Evolutionary conservation across 2,329 filamentous ascomycete species (phyloP).

Genomic region (Coleophoma eucalyptorum): DNA sequence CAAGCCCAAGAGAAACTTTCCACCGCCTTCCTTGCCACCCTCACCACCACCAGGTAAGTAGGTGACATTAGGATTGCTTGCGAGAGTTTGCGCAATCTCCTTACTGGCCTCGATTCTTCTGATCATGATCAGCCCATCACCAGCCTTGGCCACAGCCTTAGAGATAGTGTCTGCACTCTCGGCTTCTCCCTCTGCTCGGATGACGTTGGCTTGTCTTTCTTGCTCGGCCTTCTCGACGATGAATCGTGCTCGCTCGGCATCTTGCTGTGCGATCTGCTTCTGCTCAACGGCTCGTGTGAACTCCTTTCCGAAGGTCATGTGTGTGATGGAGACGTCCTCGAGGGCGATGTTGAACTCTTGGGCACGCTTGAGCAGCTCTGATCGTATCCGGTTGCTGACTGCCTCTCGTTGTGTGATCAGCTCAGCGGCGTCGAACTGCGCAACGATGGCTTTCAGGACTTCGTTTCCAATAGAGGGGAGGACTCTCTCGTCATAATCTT

Average conservation of each 20-base stretch:
- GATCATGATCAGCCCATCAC: slow-evolving; percentile 93
- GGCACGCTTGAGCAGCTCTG: slow-evolving; percentile 87
- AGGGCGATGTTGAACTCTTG: slow-evolving; percentile 98
- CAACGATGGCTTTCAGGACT: slow-evolving; percentile 97
- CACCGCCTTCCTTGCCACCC: slow-evolving; percentile 43
- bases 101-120: slow-evolving; percentile 94
- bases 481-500: slow-evolving; percentile 97
- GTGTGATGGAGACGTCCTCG: slow-evolving; percentile 97
- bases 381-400: slow-evolving; percentile 89
- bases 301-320: slow-evolving; percentile 99
- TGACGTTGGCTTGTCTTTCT: slow-evolving; percentile 97
- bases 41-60: slow-evolving; percentile 82
- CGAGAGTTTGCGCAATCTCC: slow-evolving; percentile 89
- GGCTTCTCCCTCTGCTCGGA: slow-evolving; percentile 95
- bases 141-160: slow-evolving; percentile 88
- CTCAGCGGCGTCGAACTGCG: slow-evolving; percentile 97
- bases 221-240: slow-evolving; percentile 99
- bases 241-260: slow-evolving; percentile 94
- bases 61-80: slow-evolving; percentile 89
- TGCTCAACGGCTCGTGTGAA: slow-evolving; percentile 99
- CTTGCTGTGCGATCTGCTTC: slow-evolving; percentile 99
- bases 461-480: slow-evolving; percentile 99
- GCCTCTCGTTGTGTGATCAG: slow-evolving; percentile 98
- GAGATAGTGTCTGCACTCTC: slow-evolving; percentile 94
- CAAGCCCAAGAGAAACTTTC: slow-evolving; percentile 65